Percentiles rank a stretch among this genome's conserved stretches.
phyloP scores from a whole-genome alignment of 2,329 filamentous ascomycete genomes.

The Nemania serpens region DNA sequence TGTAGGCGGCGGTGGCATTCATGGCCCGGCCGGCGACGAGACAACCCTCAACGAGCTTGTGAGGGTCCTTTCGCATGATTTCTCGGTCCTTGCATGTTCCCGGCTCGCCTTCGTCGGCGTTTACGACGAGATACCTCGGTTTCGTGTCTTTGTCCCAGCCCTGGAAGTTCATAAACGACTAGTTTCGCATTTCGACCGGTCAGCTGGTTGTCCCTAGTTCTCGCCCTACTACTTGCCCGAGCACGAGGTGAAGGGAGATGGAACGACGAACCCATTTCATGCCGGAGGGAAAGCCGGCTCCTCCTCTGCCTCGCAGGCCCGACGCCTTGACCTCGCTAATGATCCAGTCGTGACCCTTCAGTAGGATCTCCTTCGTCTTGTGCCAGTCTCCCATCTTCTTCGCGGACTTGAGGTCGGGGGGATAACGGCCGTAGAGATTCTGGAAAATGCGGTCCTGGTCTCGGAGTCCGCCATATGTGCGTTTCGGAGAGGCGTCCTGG shows the following conservation, averaged over 20 bases:
- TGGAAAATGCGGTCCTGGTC: constrained; percentile 99
- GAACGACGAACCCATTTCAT: constrained; percentile 84
- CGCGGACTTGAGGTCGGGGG: constrained; percentile 87
- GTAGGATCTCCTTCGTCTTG: constrained; percentile 97
- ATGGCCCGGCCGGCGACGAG: constrained; percentile 94
- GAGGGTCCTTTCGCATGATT: constrained; percentile 99
- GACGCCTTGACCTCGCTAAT: constrained; percentile 97
- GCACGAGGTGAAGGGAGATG: not conserved
- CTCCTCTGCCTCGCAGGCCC: constrained; percentile 91
- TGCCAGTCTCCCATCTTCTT: constrained; percentile 99
- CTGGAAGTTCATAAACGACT: constrained; percentile 99
- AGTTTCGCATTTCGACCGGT: constrained; percentile 18
- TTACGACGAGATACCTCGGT: constrained; percentile 95
- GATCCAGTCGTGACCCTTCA: constrained; percentile 98
- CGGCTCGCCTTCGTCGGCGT: constrained; percentile 97
- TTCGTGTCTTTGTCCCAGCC: constrained; percentile 98
- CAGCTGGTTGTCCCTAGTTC: too few relatives aligned
- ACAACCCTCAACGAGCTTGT: constrained; percentile 98
- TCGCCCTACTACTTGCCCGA: not conserved
- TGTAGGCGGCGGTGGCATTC: constrained; percentile 98
- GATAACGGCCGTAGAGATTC: constrained; percentile 94
- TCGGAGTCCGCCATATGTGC: constrained; percentile 81
- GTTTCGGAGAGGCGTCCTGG: constrained; percentile 71
- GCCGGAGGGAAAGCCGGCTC: constrained; percentile 96
- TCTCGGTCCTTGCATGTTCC: constrained; percentile 99